Evolutionary conservation across 106 monocot genomes (phyloP), one percentile per base, ranked within the genome.

Genomic region (Dioscorea dumetorum): DNA sequence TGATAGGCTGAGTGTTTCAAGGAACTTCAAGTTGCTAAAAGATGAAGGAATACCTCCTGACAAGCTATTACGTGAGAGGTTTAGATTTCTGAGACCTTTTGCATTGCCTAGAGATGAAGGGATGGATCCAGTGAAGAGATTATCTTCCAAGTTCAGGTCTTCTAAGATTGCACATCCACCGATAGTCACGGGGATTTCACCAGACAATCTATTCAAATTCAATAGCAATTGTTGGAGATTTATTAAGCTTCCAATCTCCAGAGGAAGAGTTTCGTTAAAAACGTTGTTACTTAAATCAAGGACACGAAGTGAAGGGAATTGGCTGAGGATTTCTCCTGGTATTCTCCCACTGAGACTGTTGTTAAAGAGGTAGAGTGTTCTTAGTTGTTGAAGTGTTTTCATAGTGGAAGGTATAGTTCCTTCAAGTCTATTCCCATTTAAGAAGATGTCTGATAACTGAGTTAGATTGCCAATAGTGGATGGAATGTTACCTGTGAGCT

Each of bases 41-140:
- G 41, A 41, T 41, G 41, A 41, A 41, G 41, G 41, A 10, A 41
- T 41, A 41, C 41, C 5, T 41, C 41, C 41, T 41, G 41, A 41
- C 41, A 41, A 41, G 41, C 41, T 41, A 41, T 41, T 41, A 6
- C 6, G 0, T 41, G 41, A 41, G 6, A 41, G 41, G 41, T 41
- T 41, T 41, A 41, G 41, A 41, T 41, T 0, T 3, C 41, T 41
- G 41, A 41, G 41, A 41, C 41, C 41, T 41, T 41, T 41, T 41
- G 6, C 6, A 41, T 41, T 41, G 9, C 41, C 48, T 4, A 78
- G 50, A 4, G 64, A 49, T 3, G 70, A 7, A 49, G 84, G 80
- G 63, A 85, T 72, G 8, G 33, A 2, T 24, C 81, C 85, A 66
- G 71, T 33, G 52, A 85, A 81, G 48, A 60, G 50, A 71, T 85